Conservation (phyloP, 768 basidiomycete genomes). For the Amanita rimosa region DNA sequence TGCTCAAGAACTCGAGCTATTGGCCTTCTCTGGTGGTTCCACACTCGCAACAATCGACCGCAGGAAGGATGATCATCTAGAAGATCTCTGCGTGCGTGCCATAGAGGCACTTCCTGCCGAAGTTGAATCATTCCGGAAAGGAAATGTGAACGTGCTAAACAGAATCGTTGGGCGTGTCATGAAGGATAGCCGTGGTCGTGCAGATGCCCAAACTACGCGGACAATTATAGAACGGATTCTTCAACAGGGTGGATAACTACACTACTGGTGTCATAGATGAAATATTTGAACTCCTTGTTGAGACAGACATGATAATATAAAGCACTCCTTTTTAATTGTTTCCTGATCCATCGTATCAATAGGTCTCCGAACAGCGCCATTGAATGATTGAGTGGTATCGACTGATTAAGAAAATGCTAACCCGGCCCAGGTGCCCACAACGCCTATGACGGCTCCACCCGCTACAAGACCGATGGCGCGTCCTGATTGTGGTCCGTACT, state of each 20-base stretch:
- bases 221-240: not conserved
- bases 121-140: constrained; percentile 49
- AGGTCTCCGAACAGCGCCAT: too few species aligned
- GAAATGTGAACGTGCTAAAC: constrained; percentile 70
- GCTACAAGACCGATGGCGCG: constrained; percentile 18
- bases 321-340: not conserved
- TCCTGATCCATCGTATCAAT: too few species aligned
- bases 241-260: not conserved
- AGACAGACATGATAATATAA: too few species aligned
- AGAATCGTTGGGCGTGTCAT: constrained; percentile 81
- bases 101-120: constrained; percentile 59
- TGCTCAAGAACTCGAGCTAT: constrained; percentile 37
- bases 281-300: too few species aligned
- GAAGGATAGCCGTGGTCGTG: constrained; percentile 68
- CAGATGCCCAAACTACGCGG: constrained; percentile 43
- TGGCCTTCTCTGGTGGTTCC: constrained; percentile 20
- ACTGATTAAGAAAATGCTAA: constrained; percentile 32
- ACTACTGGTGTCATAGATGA: too few species aligned
- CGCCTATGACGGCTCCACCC: constrained; percentile 49
- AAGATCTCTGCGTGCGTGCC: constrained; percentile 47
- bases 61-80: constrained; percentile 21
- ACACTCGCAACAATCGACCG: constrained; percentile 4
- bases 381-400: too few species aligned
- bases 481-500: constrained; percentile 5
- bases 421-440: constrained; percentile 48